Evolutionary conservation across 306 rosid species (phyloP).

Genomic region (Oemleria cerasiformis): DNA sequence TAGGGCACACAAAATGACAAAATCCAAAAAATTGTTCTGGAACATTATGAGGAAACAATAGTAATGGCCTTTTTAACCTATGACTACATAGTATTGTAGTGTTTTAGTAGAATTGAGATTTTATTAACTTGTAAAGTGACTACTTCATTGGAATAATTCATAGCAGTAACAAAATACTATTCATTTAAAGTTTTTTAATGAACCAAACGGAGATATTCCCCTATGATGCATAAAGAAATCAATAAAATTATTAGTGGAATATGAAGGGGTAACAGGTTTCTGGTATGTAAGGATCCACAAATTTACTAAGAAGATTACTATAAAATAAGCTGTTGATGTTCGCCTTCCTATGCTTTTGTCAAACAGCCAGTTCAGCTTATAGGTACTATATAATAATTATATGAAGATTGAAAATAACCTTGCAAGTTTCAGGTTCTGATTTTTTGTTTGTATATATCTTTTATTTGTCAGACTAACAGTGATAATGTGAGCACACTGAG

Average conservation of each 20-base stretch:
- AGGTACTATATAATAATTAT: neutral
- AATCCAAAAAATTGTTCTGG: neutral
- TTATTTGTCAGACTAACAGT: slow-evolving; percentile 27
- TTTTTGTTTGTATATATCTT: neutral
- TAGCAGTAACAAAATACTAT: neutral
- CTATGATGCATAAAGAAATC: neutral
- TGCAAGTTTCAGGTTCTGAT: slow-evolving; percentile 4
- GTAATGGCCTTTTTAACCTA: too few relatives aligned
- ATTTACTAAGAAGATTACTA: neutral
- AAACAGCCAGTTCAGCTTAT: neutral
- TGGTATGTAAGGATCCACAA: neutral
- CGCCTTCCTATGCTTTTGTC: neutral
- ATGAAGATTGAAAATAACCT: neutral
- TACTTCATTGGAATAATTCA: neutral
- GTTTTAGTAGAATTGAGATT: neutral
- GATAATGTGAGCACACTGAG: slow-evolving; percentile 30
- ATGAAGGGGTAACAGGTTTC: neutral
- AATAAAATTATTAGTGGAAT: neutral
- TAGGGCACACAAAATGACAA: neutral
- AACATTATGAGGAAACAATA: neutral
- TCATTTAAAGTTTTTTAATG: neutral
- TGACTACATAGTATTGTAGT: neutral
- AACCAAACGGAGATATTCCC: neutral
- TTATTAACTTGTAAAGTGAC: neutral
- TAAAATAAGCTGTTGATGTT: neutral